These are phyloP conservation scores for Xanthoparmelia taractica DNA, from an alignment of 495 filamentous ascomycete genomes.

Conservation along the genomic window DNA sequence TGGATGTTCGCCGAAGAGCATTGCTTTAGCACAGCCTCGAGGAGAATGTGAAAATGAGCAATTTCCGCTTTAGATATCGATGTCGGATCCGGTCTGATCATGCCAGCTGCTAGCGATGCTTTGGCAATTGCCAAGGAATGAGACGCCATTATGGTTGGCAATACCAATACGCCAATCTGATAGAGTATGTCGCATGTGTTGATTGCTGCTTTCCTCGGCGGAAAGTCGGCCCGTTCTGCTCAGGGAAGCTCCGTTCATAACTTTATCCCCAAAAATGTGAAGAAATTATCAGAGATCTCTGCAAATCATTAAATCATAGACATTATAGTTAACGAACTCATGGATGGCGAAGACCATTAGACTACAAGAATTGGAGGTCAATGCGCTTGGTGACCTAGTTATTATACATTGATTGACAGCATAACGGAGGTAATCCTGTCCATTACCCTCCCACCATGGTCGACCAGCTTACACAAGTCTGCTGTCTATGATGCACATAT, in stretches of 20 bases:
- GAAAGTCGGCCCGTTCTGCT: not conserved
- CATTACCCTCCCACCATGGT: not conserved
- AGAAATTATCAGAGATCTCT: too few relatives aligned
- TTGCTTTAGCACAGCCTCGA: conserved; percentile 60
- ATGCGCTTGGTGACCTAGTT: not conserved
- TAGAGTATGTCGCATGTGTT: not conserved
- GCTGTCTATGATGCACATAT: not conserved
- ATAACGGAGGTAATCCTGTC: not conserved
- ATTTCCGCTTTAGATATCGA: conserved; percentile 66
- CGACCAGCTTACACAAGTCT: not conserved
- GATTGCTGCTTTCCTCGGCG: not conserved
- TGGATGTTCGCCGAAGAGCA: conserved; percentile 84
- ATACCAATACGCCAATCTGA: not conserved
- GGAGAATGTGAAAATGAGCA: conserved; percentile 56
- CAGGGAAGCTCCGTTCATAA: too few relatives aligned
- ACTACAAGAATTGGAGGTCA: not conserved
- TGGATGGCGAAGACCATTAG: not conserved
- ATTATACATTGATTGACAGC: not conserved
- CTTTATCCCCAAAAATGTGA: too few relatives aligned
- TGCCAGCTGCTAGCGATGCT: conserved; percentile 65
- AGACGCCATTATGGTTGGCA: conserved; percentile 49
- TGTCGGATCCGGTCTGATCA: conserved; percentile 68
- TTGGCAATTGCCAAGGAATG: conserved; percentile 75
- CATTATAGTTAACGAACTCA: not conserved
- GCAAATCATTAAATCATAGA: too few relatives aligned